phyloP scores from a whole-genome alignment of 495 filamentous ascomycete genomes.

The Corynascus novoguineensis region DNA sequence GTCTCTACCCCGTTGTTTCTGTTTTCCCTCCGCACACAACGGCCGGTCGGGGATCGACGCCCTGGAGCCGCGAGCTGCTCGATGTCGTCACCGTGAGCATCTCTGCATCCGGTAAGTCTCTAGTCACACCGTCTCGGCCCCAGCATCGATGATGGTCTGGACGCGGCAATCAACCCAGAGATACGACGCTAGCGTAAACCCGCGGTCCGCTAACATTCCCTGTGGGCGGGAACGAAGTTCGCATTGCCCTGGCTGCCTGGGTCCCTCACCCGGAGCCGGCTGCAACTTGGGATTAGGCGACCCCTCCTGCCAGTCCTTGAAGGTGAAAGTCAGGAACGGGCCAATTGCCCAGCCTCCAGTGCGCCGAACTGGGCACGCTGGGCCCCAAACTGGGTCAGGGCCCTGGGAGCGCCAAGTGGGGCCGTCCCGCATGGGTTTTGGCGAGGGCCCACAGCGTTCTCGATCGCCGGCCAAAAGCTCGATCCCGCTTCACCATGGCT shows the following conservation, averaged over 20 bases:
- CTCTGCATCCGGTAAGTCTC: neutral
- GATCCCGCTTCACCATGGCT: slow-evolving; percentile 20
- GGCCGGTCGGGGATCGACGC: neutral
- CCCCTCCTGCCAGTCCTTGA: neutral
- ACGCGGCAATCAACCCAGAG: too few relatives aligned
- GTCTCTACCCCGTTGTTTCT: too few relatives aligned
- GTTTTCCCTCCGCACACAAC: neutral
- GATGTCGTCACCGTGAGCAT: neutral
- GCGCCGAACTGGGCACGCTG: neutral
- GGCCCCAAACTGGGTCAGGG: too few relatives aligned
- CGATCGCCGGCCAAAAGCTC: slow-evolving; percentile 27
- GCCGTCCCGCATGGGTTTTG: slow-evolving; percentile 12
- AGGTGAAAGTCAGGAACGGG: neutral
- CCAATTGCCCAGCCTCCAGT: neutral
- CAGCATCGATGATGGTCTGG: neutral
- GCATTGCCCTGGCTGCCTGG: neutral
- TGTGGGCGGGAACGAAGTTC: neutral
- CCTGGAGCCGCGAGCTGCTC: neutral
- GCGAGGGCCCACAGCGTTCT: slow-evolving; percentile 4
- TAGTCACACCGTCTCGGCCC: neutral
- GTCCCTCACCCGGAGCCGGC: neutral
- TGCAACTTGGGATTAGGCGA: neutral
- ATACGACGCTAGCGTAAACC: too few relatives aligned
- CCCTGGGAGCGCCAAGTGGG: slow-evolving; percentile 14
- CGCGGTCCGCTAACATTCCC: too few relatives aligned